Conservation (phyloP, 2,329 filamentous ascomycete genomes). For the Fusarium virguliforme region DNA sequence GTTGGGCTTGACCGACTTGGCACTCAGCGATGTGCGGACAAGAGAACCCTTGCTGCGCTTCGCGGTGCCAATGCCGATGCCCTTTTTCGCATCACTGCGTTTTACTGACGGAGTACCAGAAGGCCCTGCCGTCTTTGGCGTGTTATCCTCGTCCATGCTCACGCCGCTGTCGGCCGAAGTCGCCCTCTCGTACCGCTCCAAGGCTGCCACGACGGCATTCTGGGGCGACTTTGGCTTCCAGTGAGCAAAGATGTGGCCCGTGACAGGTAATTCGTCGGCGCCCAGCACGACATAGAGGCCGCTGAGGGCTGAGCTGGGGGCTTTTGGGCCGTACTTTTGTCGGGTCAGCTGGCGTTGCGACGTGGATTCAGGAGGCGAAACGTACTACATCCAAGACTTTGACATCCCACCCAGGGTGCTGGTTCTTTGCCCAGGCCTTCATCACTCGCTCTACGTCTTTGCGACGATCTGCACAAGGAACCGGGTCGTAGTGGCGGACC, state of each 20-base stretch:
- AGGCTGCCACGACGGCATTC: background rate
- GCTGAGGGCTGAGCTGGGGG: background rate
- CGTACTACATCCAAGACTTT: background rate
- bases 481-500: slow-evolving; percentile 17
- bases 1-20: background rate
- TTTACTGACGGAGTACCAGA: background rate
- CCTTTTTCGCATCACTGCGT: background rate
- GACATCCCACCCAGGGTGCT: background rate
- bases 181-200: background rate
- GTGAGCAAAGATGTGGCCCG: background rate
- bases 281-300: background rate
- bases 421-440: background rate
- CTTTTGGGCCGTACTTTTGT: background rate
- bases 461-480: background rate
- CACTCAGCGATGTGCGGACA: background rate
- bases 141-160: background rate
- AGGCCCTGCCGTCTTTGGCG: background rate
- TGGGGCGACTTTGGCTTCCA: slow-evolving; percentile 5
- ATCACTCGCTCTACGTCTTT: background rate
- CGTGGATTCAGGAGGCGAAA: background rate
- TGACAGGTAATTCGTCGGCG: background rate
- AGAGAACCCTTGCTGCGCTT: slow-evolving; percentile 5
- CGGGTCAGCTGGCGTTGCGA: background rate
- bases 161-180: background rate
- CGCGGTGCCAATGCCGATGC: background rate